Conservation (phyloP, 495 filamentous ascomycete species). For the Acidomyces sp. region DNA sequence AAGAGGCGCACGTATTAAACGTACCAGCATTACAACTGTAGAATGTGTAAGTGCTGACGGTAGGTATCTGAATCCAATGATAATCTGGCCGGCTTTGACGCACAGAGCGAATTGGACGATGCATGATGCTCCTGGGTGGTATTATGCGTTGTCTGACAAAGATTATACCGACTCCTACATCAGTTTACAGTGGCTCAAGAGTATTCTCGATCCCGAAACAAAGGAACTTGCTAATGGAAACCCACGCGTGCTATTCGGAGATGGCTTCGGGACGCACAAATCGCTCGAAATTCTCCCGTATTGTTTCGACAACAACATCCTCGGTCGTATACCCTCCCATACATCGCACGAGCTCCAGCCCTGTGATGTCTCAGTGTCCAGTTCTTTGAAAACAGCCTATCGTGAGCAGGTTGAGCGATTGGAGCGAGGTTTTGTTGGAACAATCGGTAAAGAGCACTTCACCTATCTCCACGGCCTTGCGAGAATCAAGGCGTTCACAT, state of each 20-base stretch:
- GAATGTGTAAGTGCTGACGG: conserved; percentile 12
- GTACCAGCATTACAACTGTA: conserved; percentile 11
- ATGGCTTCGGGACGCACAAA: conserved; percentile 16
- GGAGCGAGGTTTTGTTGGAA: conserved; percentile 8
- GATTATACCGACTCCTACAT: conserved; percentile 14
- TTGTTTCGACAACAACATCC: conserved; percentile 19
- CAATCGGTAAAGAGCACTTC: conserved; percentile 16
- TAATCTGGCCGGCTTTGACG: conserved; percentile 12
- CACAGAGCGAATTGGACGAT: conserved; percentile 14
- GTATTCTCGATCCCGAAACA: conserved; percentile 12
- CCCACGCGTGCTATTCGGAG: conserved; percentile 10
- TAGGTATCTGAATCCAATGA: conserved; percentile 9
- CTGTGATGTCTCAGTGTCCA: conserved; percentile 11
- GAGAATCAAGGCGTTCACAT: conserved; percentile 4
- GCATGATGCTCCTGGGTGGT: conserved; percentile 9
- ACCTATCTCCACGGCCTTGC: conserved; percentile 12
- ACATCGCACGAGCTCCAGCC: conserved; percentile 16
- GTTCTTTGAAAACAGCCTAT: conserved; percentile 10
- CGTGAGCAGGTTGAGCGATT: conserved; percentile 14
- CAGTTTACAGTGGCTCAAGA: conserved; percentile 11
- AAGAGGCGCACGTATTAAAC: conserved; percentile 15
- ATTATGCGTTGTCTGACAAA: conserved; percentile 12
- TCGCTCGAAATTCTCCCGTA: conserved; percentile 16
- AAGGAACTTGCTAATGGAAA: conserved; percentile 7
- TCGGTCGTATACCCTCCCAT: conserved; percentile 16